A percentile compares a stretch with the other conserved stretches of the same genome.
phyloP scores from a whole-genome alignment of 257 asterid genomes.

The Nyctanthes arbortristis region DNA sequence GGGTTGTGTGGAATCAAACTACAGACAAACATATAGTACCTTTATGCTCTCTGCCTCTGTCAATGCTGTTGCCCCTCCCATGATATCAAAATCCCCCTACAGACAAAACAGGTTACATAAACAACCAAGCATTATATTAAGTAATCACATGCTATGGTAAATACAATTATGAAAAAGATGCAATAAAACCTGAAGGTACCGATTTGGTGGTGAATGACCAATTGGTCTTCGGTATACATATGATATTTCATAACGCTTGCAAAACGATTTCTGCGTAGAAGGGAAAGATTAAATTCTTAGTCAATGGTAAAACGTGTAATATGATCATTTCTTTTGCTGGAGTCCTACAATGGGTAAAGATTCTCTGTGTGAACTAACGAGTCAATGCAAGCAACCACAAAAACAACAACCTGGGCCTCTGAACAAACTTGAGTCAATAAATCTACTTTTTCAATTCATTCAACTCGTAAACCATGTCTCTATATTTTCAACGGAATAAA shows the following conservation, averaged over 20 bases:
- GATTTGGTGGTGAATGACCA: slow-evolving; percentile 96
- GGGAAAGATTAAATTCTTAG: slow-evolving; percentile 18
- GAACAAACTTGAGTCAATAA: neutral
- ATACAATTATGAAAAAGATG: slow-evolving; percentile 14
- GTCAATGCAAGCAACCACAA: slow-evolving; percentile 7
- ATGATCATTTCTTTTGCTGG: neutral
- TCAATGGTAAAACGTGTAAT: neutral
- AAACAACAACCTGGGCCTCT: neutral
- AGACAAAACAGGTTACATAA: slow-evolving; percentile 17
- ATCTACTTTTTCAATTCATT: neutral
- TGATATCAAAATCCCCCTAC: slow-evolving; percentile 92
- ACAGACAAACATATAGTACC: slow-evolving; percentile 44
- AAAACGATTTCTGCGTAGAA: slow-evolving; percentile 71
- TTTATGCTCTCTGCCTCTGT: slow-evolving; percentile 96
- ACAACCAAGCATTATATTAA: slow-evolving; percentile 6
- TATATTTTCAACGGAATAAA: too few relatives aligned
- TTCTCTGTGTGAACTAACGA: neutral
- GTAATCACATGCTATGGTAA: neutral
- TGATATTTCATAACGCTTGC: slow-evolving; percentile 83
- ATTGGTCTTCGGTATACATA: slow-evolving; percentile 86
- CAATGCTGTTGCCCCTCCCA: slow-evolving; percentile 85
- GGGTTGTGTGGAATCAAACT: slow-evolving; percentile 3
- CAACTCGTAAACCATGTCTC: too few relatives aligned
- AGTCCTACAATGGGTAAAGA: neutral
- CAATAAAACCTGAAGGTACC: slow-evolving; percentile 83